phyloP scores from a whole-genome alignment of 768 basidiomycete species.

The Lepiota brunneoincarnata region DNA sequence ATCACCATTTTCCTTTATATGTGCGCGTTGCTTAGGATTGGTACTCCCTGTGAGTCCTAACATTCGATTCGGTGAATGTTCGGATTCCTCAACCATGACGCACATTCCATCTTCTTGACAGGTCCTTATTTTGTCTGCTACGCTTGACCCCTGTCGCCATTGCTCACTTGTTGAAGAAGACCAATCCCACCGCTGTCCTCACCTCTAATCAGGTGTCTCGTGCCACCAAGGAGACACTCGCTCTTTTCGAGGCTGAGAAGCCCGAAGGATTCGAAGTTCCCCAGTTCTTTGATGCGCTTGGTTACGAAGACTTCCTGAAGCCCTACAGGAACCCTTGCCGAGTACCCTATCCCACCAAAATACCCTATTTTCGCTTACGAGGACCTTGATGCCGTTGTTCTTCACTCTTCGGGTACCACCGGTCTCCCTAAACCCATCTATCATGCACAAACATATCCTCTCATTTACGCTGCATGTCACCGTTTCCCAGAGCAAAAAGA shows the following conservation, averaged over 20 bases:
- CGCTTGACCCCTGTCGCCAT: conserved; percentile 33
- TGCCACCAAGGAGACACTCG: conserved; percentile 28
- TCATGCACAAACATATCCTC: conserved; percentile 30
- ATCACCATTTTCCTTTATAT: conserved; percentile 35
- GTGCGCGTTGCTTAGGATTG: conserved; percentile 28
- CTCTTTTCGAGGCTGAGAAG: conserved; percentile 12
- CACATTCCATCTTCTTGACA: conserved; percentile 8
- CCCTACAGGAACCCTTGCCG: conserved; percentile 13
- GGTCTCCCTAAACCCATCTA: conserved; percentile 48
- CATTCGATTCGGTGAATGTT: background rate
- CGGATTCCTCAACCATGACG: background rate
- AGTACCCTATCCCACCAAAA: conserved; percentile 22
- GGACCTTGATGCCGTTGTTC: conserved; percentile 38
- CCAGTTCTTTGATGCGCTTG: conserved; percentile 21
- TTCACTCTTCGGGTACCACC: conserved; percentile 50
- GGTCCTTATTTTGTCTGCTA: conserved; percentile 35
- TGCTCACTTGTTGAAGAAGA: conserved; percentile 31
- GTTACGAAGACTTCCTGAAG: conserved; percentile 28
- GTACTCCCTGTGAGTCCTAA: conserved; percentile 26
- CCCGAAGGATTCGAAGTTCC: conserved; percentile 12
- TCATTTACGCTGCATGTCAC: conserved; percentile 33
- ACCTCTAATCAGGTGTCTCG: conserved; percentile 28
- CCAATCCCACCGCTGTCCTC: conserved; percentile 26
- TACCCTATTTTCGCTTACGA: conserved; percentile 20
- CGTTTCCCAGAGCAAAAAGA: conserved; percentile 26